Percentiles rank a stretch among this genome's conserved stretches.
These are phyloP conservation scores for Candida taoyuanica DNA, from an alignment of 805 yeast genomes.

Conservation along the genomic window DNA sequence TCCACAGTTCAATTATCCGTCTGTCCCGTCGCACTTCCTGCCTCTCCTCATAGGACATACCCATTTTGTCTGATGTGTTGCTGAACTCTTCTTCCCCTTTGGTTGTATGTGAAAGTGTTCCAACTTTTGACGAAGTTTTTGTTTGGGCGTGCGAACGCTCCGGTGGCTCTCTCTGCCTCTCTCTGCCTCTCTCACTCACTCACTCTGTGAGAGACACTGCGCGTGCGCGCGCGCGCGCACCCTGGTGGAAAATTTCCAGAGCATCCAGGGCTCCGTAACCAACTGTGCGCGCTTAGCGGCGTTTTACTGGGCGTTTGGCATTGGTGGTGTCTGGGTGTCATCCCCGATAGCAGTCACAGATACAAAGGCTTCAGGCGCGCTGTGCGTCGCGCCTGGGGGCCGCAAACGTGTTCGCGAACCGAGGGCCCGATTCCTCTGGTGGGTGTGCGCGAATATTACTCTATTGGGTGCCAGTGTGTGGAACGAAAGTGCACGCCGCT, in stretches of 20 bases:
- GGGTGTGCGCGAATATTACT: conserved; percentile 13
- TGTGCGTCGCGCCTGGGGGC: too few species aligned
- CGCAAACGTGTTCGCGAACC: conserved; percentile 7
- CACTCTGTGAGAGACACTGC: too few species aligned
- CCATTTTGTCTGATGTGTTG: conserved; percentile 16
- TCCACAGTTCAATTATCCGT: too few species aligned
- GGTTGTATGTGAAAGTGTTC: conserved; percentile 7
- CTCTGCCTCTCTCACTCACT: too few species aligned
- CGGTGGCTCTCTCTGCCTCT: too few species aligned
- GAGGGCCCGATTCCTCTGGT: too few species aligned
- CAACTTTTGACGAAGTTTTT: conserved; percentile 21
- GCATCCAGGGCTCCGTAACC: conserved; percentile 13
- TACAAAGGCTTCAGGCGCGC: too few species aligned
- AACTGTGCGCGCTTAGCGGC: too few species aligned
- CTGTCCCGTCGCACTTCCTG: not conserved
- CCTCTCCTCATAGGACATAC: conserved; percentile 3
- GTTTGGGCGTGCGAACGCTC: conserved; percentile 18
- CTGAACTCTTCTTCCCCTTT: conserved; percentile 6
- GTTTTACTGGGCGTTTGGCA: too few species aligned
- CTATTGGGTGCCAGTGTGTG: conserved; percentile 7
- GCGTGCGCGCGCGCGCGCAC: too few species aligned
- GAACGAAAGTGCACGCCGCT: conserved; percentile 13
- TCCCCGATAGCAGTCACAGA: conserved; percentile 14
- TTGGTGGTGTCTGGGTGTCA: conserved; percentile 15
- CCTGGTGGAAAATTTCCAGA: conserved; percentile 7